These are phyloP conservation scores for Russula dissimulans DNA, from an alignment of 768 basidiomycete species.

Conservation along the genomic window DNA sequence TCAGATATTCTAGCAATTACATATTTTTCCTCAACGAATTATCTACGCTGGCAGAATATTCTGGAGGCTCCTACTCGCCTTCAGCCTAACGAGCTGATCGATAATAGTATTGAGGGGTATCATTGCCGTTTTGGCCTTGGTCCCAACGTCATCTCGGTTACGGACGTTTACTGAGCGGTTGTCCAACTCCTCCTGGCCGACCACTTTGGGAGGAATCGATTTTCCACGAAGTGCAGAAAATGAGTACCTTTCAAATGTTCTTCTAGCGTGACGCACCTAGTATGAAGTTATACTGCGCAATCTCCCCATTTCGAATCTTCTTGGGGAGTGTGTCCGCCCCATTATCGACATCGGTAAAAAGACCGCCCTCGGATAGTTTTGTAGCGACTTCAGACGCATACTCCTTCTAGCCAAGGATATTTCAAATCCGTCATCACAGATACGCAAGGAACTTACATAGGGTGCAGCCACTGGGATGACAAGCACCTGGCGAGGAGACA, in stretches of 20 bases:
- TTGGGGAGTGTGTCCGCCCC: conserved; percentile 88
- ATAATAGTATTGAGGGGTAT: conserved; percentile 62
- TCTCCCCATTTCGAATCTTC: conserved; percentile 96
- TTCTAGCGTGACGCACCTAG: conserved; percentile 50
- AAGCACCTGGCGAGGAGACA: conserved; percentile 91
- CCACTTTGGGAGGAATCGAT: conserved; percentile 45
- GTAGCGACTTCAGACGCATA: conserved; percentile 80
- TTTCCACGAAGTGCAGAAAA: neutral
- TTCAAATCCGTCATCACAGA: neutral
- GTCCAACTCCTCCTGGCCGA: conserved; percentile 88
- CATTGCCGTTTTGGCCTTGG: conserved; percentile 72
- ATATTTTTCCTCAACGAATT: too few species aligned
- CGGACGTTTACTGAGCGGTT: conserved; percentile 86
- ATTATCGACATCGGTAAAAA: conserved; percentile 90
- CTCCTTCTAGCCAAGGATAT: conserved; percentile 48
- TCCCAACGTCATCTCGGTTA: conserved; percentile 89
- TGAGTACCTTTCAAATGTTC: neutral
- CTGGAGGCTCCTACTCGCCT: conserved; percentile 35
- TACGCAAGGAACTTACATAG: conserved; percentile 50
- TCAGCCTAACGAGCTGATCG: conserved; percentile 62
- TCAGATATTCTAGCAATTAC: too few species aligned
- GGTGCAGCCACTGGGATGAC: conserved; percentile 89
- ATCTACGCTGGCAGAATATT: too few species aligned
- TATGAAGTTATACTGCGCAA: conserved; percentile 97
- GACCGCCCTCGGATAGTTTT: conserved; percentile 53